Base-by-base conservation (phyloP, 192 early-diverging fungal genomes). In the Obelidium mucronatum region DNA sequence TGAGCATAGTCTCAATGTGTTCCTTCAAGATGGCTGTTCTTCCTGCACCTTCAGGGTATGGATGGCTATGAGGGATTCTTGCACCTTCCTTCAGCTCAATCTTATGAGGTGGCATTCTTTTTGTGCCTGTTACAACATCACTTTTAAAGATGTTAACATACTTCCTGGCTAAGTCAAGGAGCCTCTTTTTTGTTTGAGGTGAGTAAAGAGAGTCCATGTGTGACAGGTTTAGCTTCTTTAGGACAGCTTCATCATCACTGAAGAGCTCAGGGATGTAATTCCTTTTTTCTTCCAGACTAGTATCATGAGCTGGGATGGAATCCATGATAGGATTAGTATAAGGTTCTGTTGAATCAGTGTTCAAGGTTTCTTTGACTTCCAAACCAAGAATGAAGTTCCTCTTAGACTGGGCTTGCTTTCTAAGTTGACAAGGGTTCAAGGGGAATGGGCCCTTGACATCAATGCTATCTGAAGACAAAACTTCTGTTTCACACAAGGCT, bases 1-100 rank as follows among this genome's bases (percentile, higher is more conserved):
- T n/a, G 0, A 87, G 56, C 79, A 65, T 75, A 24, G 63, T 51
- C 35, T 75, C 22, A 30, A 75, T 22, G 26, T 75, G 62, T 33
- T 75, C 48, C 3, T 35, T 2, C 40, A 75, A 55, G 53, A 72
- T 34, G 5, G 6, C 15, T 5, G 31, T 31, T 34, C 70, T n/a
- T 8, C 34, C 31, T 26, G 55, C 33, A 11, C 70, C 70, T 72
- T 72, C 70, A 4, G 70, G 54, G 54, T 72, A 72, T 6, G 70
- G 70, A 26, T 8, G 30, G 2, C 5, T 2, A 54, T 36, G n/a
- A 13, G 70, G 70, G 3, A 40, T n/a, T 17, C 55, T 8, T 3
- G 70, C 70, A 34, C 34, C 28, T 35, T 13, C 15, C 19, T 54
- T 58, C 6, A 37, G 19, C 4, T 72, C 39, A 58, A 72, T 58